Percentiles rank a stretch among this genome's conserved stretches.
Evolutionary conservation across 805 yeast species (phyloP).

Genomic region (Kuraishia cidri): DNA sequence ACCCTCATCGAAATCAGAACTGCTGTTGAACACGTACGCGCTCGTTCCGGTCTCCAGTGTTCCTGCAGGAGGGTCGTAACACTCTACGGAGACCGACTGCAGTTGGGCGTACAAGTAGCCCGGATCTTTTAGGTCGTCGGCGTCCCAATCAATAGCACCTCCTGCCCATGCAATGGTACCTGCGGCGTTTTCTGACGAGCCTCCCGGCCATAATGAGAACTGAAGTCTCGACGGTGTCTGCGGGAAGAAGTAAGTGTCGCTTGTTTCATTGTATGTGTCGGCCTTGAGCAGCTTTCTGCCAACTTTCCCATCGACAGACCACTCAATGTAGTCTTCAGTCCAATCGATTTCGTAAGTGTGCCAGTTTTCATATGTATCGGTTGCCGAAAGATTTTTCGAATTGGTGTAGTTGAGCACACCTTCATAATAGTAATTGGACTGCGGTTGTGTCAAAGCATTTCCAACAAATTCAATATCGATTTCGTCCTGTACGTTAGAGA

Average conservation of each 20-base stretch:
- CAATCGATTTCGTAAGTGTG: slow-evolving; percentile 78
- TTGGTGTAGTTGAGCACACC: slow-evolving; percentile 66
- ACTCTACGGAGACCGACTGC: slow-evolving; percentile 48
- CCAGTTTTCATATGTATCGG: slow-evolving; percentile 57
- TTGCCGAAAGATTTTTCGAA: slow-evolving; percentile 29
- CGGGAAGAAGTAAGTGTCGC: slow-evolving; percentile 48
- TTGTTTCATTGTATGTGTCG: slow-evolving; percentile 57
- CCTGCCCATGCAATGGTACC: slow-evolving; percentile 86
- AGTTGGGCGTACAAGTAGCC: slow-evolving; percentile 78
- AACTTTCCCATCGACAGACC: slow-evolving; percentile 64
- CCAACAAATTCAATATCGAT: slow-evolving; percentile 87
- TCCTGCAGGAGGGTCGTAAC: slow-evolving; percentile 69
- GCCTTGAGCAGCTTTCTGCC: slow-evolving; percentile 57
- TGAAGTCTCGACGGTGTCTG: slow-evolving; percentile 72
- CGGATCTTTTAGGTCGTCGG: slow-evolving; percentile 57
- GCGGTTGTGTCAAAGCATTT: slow-evolving; percentile 52
- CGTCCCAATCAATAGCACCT: slow-evolving; percentile 78
- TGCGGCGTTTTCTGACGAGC: slow-evolving; percentile 36
- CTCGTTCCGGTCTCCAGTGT: slow-evolving; percentile 33
- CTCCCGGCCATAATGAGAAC: slow-evolving; percentile 75
- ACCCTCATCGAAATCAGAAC: slow-evolving; percentile 36
- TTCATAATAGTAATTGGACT: slow-evolving; percentile 75
- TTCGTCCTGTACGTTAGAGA: slow-evolving; percentile 85
- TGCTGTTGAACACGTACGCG: slow-evolving; percentile 45
- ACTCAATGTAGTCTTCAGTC: slow-evolving; percentile 59